phyloP scores from a whole-genome alignment of 2,329 filamentous ascomycete species.

The Alternaria novae-zelandiae region DNA sequence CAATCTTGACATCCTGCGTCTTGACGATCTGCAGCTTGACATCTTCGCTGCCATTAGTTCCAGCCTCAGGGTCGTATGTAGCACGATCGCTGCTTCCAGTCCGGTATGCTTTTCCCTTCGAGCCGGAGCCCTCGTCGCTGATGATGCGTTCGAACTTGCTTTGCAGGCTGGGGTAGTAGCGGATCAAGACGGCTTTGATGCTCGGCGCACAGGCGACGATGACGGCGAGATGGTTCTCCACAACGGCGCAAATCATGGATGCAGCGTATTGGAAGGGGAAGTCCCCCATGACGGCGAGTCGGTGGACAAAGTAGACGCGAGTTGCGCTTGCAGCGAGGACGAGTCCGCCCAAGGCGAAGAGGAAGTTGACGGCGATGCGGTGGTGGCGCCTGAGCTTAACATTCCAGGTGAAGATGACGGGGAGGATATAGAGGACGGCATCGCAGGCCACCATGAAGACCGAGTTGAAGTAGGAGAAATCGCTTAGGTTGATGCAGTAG shows the following conservation, averaged over 20 bases:
- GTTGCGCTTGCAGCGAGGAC: conserved; percentile 38
- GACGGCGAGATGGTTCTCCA: conserved; percentile 48
- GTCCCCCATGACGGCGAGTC: conserved; percentile 29
- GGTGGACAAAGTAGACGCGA: conserved; percentile 34
- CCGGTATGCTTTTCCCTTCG: neutral
- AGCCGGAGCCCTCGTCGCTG: neutral
- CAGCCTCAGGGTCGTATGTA: conserved; percentile 5
- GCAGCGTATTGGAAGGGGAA: conserved; percentile 36
- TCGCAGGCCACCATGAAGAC: conserved; percentile 50
- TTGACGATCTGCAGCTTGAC: conserved; percentile 1
- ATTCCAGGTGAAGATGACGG: conserved; percentile 48
- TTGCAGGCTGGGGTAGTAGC: conserved; percentile 30
- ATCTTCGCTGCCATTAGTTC: neutral
- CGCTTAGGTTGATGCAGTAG: conserved; percentile 43
- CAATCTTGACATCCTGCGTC: conserved; percentile 5
- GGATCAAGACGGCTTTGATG: conserved; percentile 39
- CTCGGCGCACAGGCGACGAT: conserved; percentile 45
- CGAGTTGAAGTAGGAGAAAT: conserved; percentile 47
- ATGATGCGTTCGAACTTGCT: conserved; percentile 27
- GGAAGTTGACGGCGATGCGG: conserved; percentile 42
- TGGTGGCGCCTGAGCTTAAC: conserved; percentile 41
- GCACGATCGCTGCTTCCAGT: neutral
- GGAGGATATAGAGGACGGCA: conserved; percentile 47
- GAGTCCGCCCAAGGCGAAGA: conserved; percentile 43
- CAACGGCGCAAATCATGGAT: conserved; percentile 41